Conservation (phyloP, 169 alveolate genomes). For the Plasmodium billcollinsi region DNA sequence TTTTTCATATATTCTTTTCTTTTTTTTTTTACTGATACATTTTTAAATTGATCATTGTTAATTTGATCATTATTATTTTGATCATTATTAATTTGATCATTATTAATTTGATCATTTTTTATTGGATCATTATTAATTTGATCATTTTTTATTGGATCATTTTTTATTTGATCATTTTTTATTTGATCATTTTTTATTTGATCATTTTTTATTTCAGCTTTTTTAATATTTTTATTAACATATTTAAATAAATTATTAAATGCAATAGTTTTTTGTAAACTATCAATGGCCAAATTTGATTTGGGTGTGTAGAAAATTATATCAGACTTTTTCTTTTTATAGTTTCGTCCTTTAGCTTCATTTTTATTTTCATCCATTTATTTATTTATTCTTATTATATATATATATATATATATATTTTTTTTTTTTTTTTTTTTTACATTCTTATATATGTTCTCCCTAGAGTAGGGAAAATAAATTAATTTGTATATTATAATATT, state of each 20-base stretch:
- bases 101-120: background rate
- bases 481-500: too few species aligned
- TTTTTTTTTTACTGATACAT: too few species aligned
- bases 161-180: background rate
- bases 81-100: background rate
- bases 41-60: too few species aligned
- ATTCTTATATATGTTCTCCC: background rate
- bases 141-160: conserved; percentile 8
- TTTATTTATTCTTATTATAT: background rate
- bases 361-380: conserved; percentile 19
- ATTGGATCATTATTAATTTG: background rate
- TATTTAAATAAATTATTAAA: conserved; percentile 36
- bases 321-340: conserved; percentile 28
- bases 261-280: conserved; percentile 34
- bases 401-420: background rate
- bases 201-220: background rate
- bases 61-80: too few species aligned
- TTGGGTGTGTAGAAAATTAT: conserved; percentile 60
- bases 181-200: background rate
- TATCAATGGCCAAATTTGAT: conserved; percentile 47
- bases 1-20: too few species aligned
- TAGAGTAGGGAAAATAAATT: too few species aligned
- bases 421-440: background rate
- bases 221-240: conserved; percentile 26
- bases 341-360: conserved; percentile 3